phyloP scores from a whole-genome alignment of 1,284 basidiomycete genomes.

The Phellopilus nigrolimitatus region DNA sequence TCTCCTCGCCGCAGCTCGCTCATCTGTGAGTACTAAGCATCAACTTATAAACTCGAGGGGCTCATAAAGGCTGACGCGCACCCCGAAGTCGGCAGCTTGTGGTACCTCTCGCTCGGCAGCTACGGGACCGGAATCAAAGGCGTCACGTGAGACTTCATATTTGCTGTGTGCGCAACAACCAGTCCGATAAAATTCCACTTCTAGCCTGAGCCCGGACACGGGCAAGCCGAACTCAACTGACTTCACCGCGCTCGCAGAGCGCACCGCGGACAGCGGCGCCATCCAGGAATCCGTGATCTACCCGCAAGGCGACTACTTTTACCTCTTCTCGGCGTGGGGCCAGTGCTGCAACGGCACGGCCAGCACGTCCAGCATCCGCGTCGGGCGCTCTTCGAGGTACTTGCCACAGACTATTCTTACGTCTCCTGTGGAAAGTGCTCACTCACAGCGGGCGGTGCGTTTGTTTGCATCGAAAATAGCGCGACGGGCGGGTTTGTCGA shows the following conservation, averaged over 20 bases:
- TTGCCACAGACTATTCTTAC: constrained; percentile 5
- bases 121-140: constrained; percentile 24
- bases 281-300: constrained; percentile 33
- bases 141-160: constrained; percentile 4
- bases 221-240: constrained; percentile 22
- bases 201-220: constrained; percentile 23
- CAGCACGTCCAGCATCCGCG: constrained; percentile 57
- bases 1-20: constrained; percentile 1
- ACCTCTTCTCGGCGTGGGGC: constrained; percentile 56
- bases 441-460: background rate
- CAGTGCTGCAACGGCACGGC: constrained; percentile 46
- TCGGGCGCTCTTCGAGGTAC: constrained; percentile 44
- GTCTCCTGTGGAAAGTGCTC: background rate
- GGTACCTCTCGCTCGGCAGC: constrained; percentile 21
- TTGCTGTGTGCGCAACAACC: constrained; percentile 19
- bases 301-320: constrained; percentile 44
- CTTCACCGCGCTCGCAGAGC: constrained; percentile 23
- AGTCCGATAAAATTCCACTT: background rate
- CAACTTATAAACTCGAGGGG: background rate
- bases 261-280: constrained; percentile 20
- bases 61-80: background rate
- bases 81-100: constrained; percentile 10
- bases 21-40: background rate
- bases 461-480: constrained; percentile 27
- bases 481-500: constrained; percentile 45